Evolutionary conservation across 176 grass and related monocot genomes (phyloP).

Genomic region (barley (Hordeum vulgare)): DNA sequence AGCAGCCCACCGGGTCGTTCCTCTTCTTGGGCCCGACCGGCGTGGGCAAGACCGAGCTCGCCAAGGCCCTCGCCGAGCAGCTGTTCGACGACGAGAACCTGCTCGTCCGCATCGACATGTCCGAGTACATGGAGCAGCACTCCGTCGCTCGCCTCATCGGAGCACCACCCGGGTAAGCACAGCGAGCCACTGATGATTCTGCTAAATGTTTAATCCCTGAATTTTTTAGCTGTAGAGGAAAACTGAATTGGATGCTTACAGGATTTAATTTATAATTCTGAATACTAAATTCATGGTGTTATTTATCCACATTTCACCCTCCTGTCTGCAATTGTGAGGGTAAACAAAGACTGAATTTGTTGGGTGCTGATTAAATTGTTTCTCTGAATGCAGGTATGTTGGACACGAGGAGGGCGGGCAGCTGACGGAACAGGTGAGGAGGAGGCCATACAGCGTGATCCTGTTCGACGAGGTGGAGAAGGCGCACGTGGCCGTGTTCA

Average conservation of each 20-base stretch:
- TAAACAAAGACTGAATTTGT: background rate
- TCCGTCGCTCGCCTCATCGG: constrained; percentile 84
- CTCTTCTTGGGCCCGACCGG: constrained; percentile 89
- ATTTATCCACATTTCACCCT: no score
- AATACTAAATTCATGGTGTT: no score
- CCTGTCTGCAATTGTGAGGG: background rate
- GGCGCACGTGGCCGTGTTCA: constrained; percentile 86
- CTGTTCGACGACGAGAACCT: constrained; percentile 95
- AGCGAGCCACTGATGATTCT: background rate
- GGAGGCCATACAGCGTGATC: constrained; percentile 86
- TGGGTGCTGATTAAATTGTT: background rate
- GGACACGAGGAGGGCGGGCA: constrained; percentile 97
- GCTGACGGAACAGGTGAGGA: constrained; percentile 75
- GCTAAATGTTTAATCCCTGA: no score
- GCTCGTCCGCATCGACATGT: constrained; percentile 91
- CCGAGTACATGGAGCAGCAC: constrained; percentile 98
- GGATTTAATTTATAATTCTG: no score
- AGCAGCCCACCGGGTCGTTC: constrained; percentile 91
- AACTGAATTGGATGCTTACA: no score
- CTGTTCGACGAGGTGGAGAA: constrained; percentile 98
- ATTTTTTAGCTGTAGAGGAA: no score
- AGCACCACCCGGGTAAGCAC: constrained; percentile 75
- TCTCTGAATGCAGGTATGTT: constrained; percentile 46
- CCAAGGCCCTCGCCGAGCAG: constrained; percentile 89
- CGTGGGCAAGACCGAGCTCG: constrained; percentile 93